Percentiles rank a stretch among this genome's conserved stretches.
Conservation (phyloP, 768 basidiomycete species). For the Mrakia frigida region DNA sequence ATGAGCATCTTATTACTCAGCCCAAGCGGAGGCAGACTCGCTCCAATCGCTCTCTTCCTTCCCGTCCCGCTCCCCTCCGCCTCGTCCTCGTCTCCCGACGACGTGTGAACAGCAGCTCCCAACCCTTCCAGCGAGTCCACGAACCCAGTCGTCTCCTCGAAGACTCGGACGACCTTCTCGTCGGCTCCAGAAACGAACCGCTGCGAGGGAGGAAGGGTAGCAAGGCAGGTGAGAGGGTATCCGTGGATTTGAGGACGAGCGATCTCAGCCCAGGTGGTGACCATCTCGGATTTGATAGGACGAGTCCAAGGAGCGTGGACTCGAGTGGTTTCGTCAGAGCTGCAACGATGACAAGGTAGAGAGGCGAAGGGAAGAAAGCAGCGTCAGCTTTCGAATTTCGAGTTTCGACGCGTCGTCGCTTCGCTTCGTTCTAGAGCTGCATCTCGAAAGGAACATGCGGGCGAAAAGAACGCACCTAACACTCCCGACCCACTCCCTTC, state of each 20-base stretch:
- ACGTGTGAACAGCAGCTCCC: constrained; percentile 47
- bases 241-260: constrained; percentile 94
- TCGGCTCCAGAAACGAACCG: constrained; percentile 88
- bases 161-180: constrained; percentile 90
- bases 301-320: constrained; percentile 62
- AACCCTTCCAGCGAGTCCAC: constrained; percentile 56
- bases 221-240: constrained; percentile 78
- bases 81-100: constrained; percentile 48
- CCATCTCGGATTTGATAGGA: constrained; percentile 16
- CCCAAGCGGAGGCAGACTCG: constrained; percentile 87
- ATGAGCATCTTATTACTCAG: constrained; percentile 82
- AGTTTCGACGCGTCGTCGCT: not conserved
- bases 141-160: constrained; percentile 82
- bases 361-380: not conserved
- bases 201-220: constrained; percentile 58
- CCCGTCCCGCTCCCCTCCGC: constrained; percentile 38
- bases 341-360: constrained; percentile 40
- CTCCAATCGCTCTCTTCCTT: constrained; percentile 58
- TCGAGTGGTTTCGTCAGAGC: constrained; percentile 85
- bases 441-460: not conserved
- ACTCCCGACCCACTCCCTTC: constrained; percentile 77
- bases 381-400: not conserved
- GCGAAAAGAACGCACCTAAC: constrained; percentile 59
- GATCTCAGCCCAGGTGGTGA: constrained; percentile 54
- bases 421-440: not conserved